phyloP scores from a whole-genome alignment of 345 rosid species.

The Citrus maxima region DNA sequence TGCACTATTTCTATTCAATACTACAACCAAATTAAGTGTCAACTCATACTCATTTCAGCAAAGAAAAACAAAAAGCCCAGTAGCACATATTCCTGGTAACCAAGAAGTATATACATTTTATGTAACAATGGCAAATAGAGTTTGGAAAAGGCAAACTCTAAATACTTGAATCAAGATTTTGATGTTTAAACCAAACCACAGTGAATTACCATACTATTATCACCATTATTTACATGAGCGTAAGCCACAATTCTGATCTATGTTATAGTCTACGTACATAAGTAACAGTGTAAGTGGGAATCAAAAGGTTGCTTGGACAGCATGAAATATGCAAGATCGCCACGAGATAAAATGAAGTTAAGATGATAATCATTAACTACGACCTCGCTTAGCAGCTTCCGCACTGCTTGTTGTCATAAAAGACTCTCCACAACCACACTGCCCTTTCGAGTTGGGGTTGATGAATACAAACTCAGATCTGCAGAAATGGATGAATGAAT shows the following conservation, averaged over 20 bases:
- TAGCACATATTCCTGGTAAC: background rate
- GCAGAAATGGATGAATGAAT: background rate
- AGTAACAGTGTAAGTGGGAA: background rate
- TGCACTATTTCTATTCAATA: background rate
- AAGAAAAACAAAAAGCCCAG: background rate
- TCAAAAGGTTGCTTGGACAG: background rate
- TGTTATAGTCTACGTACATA: background rate
- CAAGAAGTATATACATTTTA: background rate
- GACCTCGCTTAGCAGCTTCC: constrained; percentile 30
- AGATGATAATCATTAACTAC: constrained; percentile 1
- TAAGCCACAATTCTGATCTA: background rate
- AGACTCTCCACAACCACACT: constrained; percentile 93
- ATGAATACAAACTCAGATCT: constrained; percentile 85
- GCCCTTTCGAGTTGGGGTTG: constrained; percentile 87
- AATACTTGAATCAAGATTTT: background rate
- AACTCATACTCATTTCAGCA: background rate
- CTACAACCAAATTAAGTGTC: background rate
- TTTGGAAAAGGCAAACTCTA: background rate
- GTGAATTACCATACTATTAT: background rate
- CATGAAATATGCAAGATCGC: background rate
- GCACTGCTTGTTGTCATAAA: constrained; percentile 63
- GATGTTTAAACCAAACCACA: background rate
- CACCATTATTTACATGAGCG: background rate
- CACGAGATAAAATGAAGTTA: background rate
- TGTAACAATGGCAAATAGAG: background rate